Evolutionary conservation across 2,329 filamentous ascomycete genomes (phyloP).

Genomic region (Talaromyces sp.): DNA sequence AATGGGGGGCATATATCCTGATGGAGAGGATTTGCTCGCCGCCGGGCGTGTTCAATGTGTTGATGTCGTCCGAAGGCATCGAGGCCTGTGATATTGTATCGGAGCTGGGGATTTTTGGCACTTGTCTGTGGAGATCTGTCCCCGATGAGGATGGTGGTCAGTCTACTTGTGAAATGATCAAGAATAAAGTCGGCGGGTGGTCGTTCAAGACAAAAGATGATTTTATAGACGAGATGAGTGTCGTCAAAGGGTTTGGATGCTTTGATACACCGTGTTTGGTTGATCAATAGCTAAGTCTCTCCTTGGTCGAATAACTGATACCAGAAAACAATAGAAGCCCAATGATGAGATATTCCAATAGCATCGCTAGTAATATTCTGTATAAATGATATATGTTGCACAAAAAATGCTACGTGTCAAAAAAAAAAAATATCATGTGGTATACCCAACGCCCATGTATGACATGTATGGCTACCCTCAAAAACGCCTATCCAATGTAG

Average conservation of each 20-base stretch:
- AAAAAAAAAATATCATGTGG: neutral
- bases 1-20: slow-evolving; percentile 32
- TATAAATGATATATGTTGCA: neutral
- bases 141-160: neutral
- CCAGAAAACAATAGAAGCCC: neutral
- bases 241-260: slow-evolving; percentile 43
- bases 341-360: neutral
- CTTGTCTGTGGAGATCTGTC: slow-evolving; percentile 32
- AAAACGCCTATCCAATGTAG: neutral
- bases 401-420: neutral
- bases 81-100: slow-evolving; percentile 34
- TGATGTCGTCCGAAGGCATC: slow-evolving; percentile 23
- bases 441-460: slow-evolving; percentile 1
- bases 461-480: neutral
- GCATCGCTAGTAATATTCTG: neutral
- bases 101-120: slow-evolving; percentile 40
- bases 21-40: slow-evolving; percentile 38
- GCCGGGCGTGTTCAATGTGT: slow-evolving; percentile 17
- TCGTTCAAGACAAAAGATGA: slow-evolving; percentile 41
- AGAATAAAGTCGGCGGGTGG: slow-evolving; percentile 33
- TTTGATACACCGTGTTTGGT: slow-evolving; percentile 39
- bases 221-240: slow-evolving; percentile 41
- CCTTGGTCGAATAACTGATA: neutral
- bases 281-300: neutral
- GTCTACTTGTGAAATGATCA: slow-evolving; percentile 21